Evolutionary conservation across 2,329 filamentous ascomycete species (phyloP).

Genomic region (Penicillium psychrosexuale): DNA sequence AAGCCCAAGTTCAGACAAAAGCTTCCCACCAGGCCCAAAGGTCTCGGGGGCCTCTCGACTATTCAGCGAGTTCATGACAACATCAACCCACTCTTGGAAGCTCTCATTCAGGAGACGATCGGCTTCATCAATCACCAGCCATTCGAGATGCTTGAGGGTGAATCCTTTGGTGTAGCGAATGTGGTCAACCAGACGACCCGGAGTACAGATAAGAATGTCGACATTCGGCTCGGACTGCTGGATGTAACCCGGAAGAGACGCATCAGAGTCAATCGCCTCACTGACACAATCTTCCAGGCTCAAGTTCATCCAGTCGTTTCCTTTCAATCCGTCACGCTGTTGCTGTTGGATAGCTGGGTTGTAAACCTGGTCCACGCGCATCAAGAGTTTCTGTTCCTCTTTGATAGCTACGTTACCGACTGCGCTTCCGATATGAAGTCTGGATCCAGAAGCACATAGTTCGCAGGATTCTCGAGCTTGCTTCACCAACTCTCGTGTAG

Average conservation of each 20-base stretch:
- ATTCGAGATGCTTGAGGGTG: conserved; percentile 70
- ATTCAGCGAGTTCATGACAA: conserved; percentile 61
- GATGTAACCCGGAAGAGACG: conserved; percentile 60
- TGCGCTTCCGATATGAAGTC: conserved; percentile 75
- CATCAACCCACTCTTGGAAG: conserved; percentile 84
- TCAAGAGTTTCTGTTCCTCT: conserved; percentile 60
- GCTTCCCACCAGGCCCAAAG: conserved; percentile 42
- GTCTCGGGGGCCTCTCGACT: conserved; percentile 51
- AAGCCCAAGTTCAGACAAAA: conserved; percentile 37
- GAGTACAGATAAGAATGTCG: conserved; percentile 87
- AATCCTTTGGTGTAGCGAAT: conserved; percentile 81
- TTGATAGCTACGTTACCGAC: conserved; percentile 75
- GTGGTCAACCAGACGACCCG: conserved; percentile 88
- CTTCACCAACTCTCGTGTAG: conserved; percentile 83
- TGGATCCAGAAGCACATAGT: conserved; percentile 66
- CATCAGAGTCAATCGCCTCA: conserved; percentile 39
- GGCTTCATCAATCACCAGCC: conserved; percentile 91
- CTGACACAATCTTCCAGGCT: conserved; percentile 47
- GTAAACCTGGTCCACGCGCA: conserved; percentile 65
- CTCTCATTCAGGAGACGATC: conserved; percentile 88
- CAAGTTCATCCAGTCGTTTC: conserved; percentile 49
- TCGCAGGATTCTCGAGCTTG: conserved; percentile 80
- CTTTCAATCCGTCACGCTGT: conserved; percentile 42
- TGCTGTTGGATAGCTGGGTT: conserved; percentile 57
- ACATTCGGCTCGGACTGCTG: conserved; percentile 67